A percentile compares a stretch with the other conserved stretches of the same genome.
These are phyloP conservation scores for Allium cepa DNA, from an alignment of 106 monocot genomes.

Conservation along the genomic window DNA sequence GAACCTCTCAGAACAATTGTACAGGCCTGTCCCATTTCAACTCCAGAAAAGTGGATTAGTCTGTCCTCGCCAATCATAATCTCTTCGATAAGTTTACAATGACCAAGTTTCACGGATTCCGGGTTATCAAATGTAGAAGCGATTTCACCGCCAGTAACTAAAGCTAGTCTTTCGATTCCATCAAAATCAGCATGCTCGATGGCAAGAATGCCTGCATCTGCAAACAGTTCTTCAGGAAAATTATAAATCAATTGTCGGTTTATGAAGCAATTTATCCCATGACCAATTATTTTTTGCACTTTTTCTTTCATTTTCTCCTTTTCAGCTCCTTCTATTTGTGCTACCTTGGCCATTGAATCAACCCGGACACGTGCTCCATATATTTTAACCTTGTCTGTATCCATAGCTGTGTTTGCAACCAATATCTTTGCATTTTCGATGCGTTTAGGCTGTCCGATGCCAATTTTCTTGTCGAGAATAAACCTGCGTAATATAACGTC, in stretches of 20 bases:
- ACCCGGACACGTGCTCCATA: slow-evolving; percentile 98
- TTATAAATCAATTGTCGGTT: slow-evolving; percentile 96
- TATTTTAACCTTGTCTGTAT: slow-evolving; percentile 99
- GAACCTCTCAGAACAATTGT: slow-evolving; percentile 92
- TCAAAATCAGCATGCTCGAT: slow-evolving; percentile 99
- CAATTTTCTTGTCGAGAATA: slow-evolving; percentile 99
- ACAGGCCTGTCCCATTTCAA: slow-evolving; percentile 94
- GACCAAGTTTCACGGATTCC: slow-evolving; percentile 92
- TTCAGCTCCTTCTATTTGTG: slow-evolving; percentile 85
- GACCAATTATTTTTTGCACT: slow-evolving; percentile 90
- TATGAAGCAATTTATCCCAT: slow-evolving; percentile 98
- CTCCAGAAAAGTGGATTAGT: slow-evolving; percentile 90
- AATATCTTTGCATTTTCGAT: slow-evolving; percentile 97
- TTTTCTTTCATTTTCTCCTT: slow-evolving; percentile 98
- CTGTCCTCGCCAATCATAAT: slow-evolving; percentile 98
- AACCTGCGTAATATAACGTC: slow-evolving; percentile 37
- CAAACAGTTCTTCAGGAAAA: slow-evolving; percentile 97
- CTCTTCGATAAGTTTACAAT: slow-evolving; percentile 96
- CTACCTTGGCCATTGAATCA: slow-evolving; percentile 96
- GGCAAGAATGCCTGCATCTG: slow-evolving; percentile 95
- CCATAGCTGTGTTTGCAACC: slow-evolving; percentile 99
- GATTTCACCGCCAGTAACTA: slow-evolving; percentile 97
- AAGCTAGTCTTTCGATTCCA: slow-evolving; percentile 86
- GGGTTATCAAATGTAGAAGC: slow-evolving; percentile 97
- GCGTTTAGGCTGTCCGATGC: slow-evolving; percentile 85